Conservation (phyloP, 1,284 basidiomycete species). For the Ganoderma lingzhi region DNA sequence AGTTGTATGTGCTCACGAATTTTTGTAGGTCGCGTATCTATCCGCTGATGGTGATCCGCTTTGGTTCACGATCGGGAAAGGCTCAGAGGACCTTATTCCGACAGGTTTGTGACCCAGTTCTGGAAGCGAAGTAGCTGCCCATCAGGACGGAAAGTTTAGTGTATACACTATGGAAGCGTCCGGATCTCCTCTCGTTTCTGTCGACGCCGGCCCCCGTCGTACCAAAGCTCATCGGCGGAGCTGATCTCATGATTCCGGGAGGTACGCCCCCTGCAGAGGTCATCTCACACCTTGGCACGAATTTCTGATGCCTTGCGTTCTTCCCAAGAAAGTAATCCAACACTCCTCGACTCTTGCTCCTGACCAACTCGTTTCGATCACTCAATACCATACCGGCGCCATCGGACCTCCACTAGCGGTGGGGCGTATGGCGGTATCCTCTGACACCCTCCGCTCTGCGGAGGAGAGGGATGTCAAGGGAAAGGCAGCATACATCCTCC, state of each 20-base stretch:
- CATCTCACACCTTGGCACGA: background rate
- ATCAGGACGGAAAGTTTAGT: conserved; percentile 43
- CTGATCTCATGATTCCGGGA: conserved; percentile 84
- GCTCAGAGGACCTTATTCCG: conserved; percentile 71
- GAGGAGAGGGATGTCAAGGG: conserved; percentile 63
- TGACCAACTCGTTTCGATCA: conserved; percentile 66
- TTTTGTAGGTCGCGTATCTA: conserved; percentile 64
- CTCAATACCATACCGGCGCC: conserved; percentile 53
- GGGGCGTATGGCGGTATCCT: conserved; percentile 70
- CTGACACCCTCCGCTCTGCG: conserved; percentile 47
- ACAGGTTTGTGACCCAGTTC: conserved; percentile 50
- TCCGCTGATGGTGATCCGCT: conserved; percentile 78
- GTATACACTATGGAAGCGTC: conserved; percentile 80
- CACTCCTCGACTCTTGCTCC: conserved; percentile 51
- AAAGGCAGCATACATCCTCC: conserved; percentile 74
- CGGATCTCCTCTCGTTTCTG: conserved; percentile 67
- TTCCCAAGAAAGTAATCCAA: conserved; percentile 58
- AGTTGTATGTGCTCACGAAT: background rate
- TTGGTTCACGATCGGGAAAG: conserved; percentile 83
- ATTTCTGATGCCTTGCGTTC: conserved; percentile 5
- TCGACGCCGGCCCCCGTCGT: conserved; percentile 73
- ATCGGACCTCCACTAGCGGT: conserved; percentile 69
- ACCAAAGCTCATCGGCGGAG: conserved; percentile 71
- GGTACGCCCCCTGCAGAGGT: conserved; percentile 51
- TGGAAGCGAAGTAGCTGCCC: too few relatives aligned